These are phyloP conservation scores for Penicillium sclerotigenum DNA, from an alignment of 2,329 filamentous ascomycete genomes.

Conservation along the genomic window DNA sequence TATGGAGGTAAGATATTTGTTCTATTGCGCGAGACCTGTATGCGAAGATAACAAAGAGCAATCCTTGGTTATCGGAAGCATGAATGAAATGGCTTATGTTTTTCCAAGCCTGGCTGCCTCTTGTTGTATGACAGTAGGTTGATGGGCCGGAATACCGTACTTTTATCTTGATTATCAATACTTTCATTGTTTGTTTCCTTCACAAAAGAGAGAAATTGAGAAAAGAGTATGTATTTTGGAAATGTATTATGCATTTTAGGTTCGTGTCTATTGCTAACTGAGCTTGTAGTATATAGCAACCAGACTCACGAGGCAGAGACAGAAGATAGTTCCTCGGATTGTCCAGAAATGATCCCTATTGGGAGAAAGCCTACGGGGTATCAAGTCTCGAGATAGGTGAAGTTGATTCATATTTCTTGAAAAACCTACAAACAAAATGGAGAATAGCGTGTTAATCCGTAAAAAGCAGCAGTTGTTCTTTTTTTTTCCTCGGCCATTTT, in stretches of 20 bases:
- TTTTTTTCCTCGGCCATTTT: neutral
- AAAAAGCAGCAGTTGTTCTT: neutral
- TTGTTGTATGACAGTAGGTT: slow-evolving; percentile 63
- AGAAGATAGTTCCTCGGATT: slow-evolving; percentile 4
- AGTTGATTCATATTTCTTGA: neutral
- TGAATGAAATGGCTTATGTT: slow-evolving; percentile 69
- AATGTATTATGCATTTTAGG: neutral
- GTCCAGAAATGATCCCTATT: neutral
- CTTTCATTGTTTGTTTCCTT: slow-evolving; percentile 43
- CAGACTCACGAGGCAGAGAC: neutral
- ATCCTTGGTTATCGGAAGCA: slow-evolving; percentile 61
- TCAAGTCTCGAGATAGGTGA: neutral
- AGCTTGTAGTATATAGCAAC: neutral
- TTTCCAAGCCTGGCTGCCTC: slow-evolving; percentile 66
- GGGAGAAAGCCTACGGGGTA: neutral
- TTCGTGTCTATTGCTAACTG: neutral
- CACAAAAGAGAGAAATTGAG: slow-evolving; percentile 6
- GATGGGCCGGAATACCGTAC: slow-evolving; percentile 59
- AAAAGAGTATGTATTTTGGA: slow-evolving; percentile 2
- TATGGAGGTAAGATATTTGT: slow-evolving; percentile 38
- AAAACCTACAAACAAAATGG: neutral
- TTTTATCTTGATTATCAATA: slow-evolving; percentile 49
- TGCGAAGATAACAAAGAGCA: slow-evolving; percentile 60
- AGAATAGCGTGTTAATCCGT: no score
- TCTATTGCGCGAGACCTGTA: neutral